Conservation (phyloP, 2,329 filamentous ascomycete genomes). For the Arthrobotrys sphaeroides region DNA sequence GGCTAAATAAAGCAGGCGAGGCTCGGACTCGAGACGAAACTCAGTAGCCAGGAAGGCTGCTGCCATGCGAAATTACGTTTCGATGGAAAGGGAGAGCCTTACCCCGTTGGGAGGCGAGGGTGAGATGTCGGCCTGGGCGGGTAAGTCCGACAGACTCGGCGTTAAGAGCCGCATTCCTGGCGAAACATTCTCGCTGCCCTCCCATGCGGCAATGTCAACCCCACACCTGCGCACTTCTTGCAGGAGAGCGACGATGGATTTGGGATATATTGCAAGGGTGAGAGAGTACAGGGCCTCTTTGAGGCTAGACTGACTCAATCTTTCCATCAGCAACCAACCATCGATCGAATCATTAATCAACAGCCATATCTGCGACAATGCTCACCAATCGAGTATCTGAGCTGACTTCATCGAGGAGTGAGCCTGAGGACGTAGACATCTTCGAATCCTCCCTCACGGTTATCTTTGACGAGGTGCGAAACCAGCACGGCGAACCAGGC, state of each 20-base stretch:
- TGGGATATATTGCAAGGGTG: too few species aligned
- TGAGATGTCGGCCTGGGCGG: not conserved
- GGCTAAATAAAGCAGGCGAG: not conserved
- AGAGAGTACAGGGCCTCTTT: too few species aligned
- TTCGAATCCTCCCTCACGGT: constrained; percentile 56
- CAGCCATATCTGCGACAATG: constrained; percentile 16
- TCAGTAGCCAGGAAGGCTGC: not conserved
- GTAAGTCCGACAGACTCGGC: not conserved
- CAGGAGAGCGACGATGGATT: too few species aligned
- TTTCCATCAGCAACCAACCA: too few species aligned
- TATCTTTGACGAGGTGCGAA: constrained; percentile 57
- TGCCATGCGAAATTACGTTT: constrained; percentile 24
- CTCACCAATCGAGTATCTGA: constrained; percentile 41
- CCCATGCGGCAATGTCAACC: not conserved
- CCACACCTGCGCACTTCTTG: too few species aligned
- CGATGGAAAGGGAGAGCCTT: not conserved
- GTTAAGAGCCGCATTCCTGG: not conserved
- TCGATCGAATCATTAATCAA: too few species aligned
- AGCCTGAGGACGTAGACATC: constrained; percentile 42
- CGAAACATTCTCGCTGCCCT: too few species aligned
- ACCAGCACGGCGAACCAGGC: constrained; percentile 59
- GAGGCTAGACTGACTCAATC: too few species aligned
- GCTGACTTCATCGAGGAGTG: not conserved
- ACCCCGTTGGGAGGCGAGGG: not conserved
- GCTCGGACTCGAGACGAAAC: constrained; percentile 12